These are phyloP conservation scores for Hyparrhenia diplandra DNA, from an alignment of 176 grass and related monocot genomes.

Conservation along the genomic window DNA sequence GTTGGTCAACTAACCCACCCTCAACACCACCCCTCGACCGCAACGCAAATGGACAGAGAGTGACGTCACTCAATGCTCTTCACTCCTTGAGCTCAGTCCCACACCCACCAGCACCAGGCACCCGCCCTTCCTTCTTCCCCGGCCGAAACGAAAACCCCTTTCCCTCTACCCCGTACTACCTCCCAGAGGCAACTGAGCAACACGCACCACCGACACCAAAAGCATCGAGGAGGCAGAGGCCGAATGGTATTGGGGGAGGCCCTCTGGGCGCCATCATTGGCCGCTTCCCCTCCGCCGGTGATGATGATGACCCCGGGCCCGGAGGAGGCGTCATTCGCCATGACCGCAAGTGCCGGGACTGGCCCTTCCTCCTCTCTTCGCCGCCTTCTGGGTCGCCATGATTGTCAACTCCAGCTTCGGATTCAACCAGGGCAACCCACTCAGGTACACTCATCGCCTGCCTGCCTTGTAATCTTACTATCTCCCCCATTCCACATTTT, in stretches of 20 bases:
- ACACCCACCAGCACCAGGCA: too few species aligned
- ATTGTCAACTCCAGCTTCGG: constrained; percentile 97
- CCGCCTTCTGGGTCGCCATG: constrained; percentile 86
- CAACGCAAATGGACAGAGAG: too few species aligned
- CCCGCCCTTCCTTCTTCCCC: too few species aligned
- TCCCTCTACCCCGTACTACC: too few species aligned
- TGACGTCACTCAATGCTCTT: too few species aligned
- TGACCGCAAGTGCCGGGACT: constrained; percentile 85
- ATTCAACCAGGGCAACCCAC: constrained; percentile 88
- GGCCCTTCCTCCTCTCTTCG: constrained; percentile 77
- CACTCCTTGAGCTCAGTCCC: too few species aligned
- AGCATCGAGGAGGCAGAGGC: background rate
- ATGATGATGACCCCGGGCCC: constrained; percentile 2
- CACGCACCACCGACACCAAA: background rate
- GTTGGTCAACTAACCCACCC: too few species aligned
- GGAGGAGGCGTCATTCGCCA: constrained; percentile 56
- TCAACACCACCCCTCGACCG: too few species aligned
- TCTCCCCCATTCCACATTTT: too few species aligned
- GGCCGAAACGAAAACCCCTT: too few species aligned
- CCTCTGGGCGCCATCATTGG: constrained; percentile 83
- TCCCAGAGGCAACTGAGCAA: too few species aligned
- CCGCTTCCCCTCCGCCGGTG: constrained; percentile 36
- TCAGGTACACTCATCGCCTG: constrained; percentile 32
- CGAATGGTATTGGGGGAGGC: constrained; percentile 36
- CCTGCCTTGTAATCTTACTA: too few species aligned